Base-by-base conservation (phyloP, 2,329 filamentous ascomycete species). In the Colletotrichum brevisporum region DNA sequence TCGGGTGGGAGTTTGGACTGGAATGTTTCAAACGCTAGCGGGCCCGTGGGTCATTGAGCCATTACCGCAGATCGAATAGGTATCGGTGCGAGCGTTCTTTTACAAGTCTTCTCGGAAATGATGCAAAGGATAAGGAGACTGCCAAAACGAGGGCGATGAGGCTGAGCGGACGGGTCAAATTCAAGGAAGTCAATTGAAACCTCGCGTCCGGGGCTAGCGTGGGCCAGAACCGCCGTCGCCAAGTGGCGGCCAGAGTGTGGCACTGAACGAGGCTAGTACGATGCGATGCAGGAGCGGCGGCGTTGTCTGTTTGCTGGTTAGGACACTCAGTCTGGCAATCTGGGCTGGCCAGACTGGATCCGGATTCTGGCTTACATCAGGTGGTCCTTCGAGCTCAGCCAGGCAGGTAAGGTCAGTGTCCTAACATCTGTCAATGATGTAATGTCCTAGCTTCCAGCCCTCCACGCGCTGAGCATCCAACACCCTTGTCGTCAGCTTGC, bases 371-470 rank as follows among this genome's bases (percentile, higher is more conserved):
- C 31, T 36, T 10, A 36, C 10, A 36, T 36, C 31, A 36, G 31
- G 31, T 47, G 51, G 65, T 47, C 53, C 47, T 58, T 64, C 60
- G n/a, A 57, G 52, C 56, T 48, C 41, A 64, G 53, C 60, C 63
- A 50, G 56, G 50, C 54, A 43, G 21, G 39, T 27, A 26, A 52
- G 41, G 65, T 63, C 39, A 12, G 21, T 41, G 61, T 54, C 41
- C 55, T 16, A 12, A 27, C 21, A 39, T 69, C 60, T 31, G 54
- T 27, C 51, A 52, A 56, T 69, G 67, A 69, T 69, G 67, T 69
- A 60, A 64, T 61, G 55, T 61, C 27, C 39, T 50, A 57, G 43
- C 63, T 56, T 64, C 39, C 21, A 24, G 21, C 21, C 21, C 21
- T 24, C 21, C 27, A 10, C 41, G 27, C 45, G 12, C 16, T 31